These are phyloP conservation scores for Gracilaria domingensis DNA, from an alignment of 23 red algal genomes.

Conservation along the genomic window DNA sequence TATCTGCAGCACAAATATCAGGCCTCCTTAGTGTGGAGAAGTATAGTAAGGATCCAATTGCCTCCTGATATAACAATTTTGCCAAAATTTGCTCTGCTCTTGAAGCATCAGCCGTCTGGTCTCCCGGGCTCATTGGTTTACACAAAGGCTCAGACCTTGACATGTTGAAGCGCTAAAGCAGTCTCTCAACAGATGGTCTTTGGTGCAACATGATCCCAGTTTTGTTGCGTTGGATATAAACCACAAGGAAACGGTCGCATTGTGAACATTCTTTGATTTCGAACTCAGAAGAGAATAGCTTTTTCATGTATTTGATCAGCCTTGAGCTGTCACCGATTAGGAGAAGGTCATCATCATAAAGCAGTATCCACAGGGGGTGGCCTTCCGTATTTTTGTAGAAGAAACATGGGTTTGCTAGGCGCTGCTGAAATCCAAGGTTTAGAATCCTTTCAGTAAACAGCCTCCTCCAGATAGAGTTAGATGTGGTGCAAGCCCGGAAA, in stretches of 20 bases:
- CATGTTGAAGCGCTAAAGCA: too few species aligned
- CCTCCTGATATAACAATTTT: neutral
- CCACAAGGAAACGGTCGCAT: neutral
- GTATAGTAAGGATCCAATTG: conserved; percentile 50
- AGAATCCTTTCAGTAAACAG: neutral
- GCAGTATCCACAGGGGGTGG: neutral
- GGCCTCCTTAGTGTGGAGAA: conserved; percentile 12
- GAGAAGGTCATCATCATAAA: conserved; percentile 16
- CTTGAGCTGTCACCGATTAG: neutral
- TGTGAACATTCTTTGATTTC: neutral
- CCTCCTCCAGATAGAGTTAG: neutral
- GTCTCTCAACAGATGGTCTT: too few species aligned
- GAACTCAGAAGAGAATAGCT: neutral
- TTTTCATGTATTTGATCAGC: neutral
- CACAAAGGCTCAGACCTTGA: neutral
- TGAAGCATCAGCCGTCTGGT: neutral
- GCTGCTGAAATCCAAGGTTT: neutral
- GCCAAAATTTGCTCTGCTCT: neutral
- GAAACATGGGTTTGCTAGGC: neutral
- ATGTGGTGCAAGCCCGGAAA: too few species aligned
- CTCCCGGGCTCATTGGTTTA: neutral
- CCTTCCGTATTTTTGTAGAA: neutral
- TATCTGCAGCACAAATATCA: conserved; percentile 33
- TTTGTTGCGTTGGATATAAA: too few species aligned
- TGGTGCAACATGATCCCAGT: too few species aligned